Evolutionary conservation across 2,329 filamentous ascomycete species (phyloP).

Genomic region (Calycina herbarum): DNA sequence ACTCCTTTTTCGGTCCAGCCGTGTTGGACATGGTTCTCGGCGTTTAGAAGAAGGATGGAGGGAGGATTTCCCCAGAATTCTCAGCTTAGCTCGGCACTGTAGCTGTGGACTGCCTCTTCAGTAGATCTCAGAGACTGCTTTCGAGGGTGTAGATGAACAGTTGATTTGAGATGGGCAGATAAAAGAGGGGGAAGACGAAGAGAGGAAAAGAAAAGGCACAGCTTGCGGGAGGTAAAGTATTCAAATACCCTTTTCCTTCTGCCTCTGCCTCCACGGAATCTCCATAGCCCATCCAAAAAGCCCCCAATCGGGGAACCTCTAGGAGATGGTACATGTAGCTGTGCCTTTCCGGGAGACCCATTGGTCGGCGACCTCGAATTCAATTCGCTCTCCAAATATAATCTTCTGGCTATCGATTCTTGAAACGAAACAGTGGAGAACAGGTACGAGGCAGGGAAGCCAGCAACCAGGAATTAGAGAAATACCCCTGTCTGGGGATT

Average conservation of each 20-base stretch:
- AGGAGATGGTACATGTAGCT: neutral
- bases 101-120: neutral
- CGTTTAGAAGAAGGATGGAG: neutral
- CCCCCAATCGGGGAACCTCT: neutral
- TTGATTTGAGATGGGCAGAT: neutral
- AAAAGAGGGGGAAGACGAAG: neutral
- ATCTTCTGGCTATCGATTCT: neutral
- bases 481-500: neutral
- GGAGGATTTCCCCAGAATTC: neutral
- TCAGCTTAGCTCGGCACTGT: slow-evolving; percentile 1
- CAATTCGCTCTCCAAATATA: slow-evolving; percentile 1
- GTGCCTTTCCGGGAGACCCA: neutral
- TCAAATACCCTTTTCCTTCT: neutral
- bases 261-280: neutral
- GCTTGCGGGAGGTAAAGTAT: neutral
- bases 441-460: neutral
- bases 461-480: neutral
- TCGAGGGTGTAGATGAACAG: neutral
- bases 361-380: neutral
- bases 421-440: neutral
- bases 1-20: neutral
- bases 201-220: neutral
- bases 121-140: neutral
- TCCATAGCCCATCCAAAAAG: neutral
- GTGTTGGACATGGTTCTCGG: neutral